Evolutionary conservation across 176 grass and related monocot genomes (phyloP).

Genomic region (Hyparrhenia diplandra): DNA sequence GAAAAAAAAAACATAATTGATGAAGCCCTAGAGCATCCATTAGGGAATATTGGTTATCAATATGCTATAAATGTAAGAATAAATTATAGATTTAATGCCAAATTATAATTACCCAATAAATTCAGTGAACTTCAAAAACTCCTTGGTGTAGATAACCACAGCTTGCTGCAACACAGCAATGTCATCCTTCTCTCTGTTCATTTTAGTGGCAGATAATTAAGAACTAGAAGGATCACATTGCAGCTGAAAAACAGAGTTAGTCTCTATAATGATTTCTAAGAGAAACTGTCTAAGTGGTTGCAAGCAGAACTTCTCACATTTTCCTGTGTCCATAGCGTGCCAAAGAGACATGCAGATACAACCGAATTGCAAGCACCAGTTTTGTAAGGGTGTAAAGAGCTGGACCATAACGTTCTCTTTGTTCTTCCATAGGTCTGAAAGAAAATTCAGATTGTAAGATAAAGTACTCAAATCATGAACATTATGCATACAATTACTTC

Average conservation of each 20-base stretch:
- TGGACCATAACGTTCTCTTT: constrained; percentile 91
- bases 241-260: constrained; percentile 2
- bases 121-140: constrained; percentile 70
- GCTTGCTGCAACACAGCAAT: constrained; percentile 63
- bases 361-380: constrained; percentile 61
- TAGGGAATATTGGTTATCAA: background rate
- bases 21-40: background rate
- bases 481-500: background rate
- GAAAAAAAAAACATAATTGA: background rate
- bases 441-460: constrained; percentile 34
- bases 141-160: constrained; percentile 57
- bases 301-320: constrained; percentile 57
- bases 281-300: background rate
- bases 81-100: constrained; percentile 5
- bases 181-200: constrained; percentile 63
- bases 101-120: constrained; percentile 79
- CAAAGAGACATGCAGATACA: constrained; percentile 71
- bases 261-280: background rate
- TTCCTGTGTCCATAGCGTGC: constrained; percentile 47
- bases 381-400: constrained; percentile 80
- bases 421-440: constrained; percentile 94
- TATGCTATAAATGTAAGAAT: background rate
- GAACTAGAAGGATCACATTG: background rate
- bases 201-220: constrained; percentile 17
- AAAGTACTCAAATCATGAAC: background rate